These are phyloP conservation scores for Fagopyrum tataricum DNA, from an alignment of 148 eudicot species.

Conservation along the genomic window DNA sequence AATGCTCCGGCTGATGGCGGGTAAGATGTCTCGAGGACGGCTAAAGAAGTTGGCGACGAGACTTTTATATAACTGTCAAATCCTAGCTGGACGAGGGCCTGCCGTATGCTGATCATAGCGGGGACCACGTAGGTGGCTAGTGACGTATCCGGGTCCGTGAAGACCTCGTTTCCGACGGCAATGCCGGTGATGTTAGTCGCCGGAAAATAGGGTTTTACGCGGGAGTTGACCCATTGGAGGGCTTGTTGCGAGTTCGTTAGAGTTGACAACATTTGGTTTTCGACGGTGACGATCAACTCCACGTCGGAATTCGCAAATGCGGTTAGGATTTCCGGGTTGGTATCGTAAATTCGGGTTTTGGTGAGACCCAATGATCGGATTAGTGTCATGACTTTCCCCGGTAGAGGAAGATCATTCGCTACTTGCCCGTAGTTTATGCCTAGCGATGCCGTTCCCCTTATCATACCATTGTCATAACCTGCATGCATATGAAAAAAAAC, in stretches of 20 bases:
- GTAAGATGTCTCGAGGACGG: constrained; percentile 48
- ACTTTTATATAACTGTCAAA: constrained; percentile 43
- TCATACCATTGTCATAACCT: not conserved
- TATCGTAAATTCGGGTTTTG: constrained; percentile 69
- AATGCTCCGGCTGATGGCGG: constrained; percentile 72
- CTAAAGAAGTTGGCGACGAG: constrained; percentile 56
- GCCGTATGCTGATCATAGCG: constrained; percentile 56
- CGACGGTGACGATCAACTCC: constrained; percentile 61
- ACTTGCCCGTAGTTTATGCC: constrained; percentile 83
- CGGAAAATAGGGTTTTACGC: constrained; percentile 52
- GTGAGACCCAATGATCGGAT: constrained; percentile 35
- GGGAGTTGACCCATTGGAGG: constrained; percentile 58
- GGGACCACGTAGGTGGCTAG: constrained; percentile 51
- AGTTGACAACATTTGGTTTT: constrained; percentile 39
- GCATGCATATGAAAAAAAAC: too few species aligned
- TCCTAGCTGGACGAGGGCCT: constrained; percentile 41
- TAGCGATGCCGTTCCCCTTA: constrained; percentile 27
- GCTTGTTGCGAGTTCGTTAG: constrained; percentile 40
- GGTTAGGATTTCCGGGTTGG: constrained; percentile 48
- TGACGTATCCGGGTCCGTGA: constrained; percentile 51
- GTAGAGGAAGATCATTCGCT: constrained; percentile 61
- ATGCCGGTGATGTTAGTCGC: constrained; percentile 69
- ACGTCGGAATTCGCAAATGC: constrained; percentile 60
- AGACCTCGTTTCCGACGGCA: constrained; percentile 73
- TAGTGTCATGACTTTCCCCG: constrained; percentile 39